Base-by-base conservation (phyloP, 1,284 basidiomycete genomes). In the Grifola frondosa region DNA sequence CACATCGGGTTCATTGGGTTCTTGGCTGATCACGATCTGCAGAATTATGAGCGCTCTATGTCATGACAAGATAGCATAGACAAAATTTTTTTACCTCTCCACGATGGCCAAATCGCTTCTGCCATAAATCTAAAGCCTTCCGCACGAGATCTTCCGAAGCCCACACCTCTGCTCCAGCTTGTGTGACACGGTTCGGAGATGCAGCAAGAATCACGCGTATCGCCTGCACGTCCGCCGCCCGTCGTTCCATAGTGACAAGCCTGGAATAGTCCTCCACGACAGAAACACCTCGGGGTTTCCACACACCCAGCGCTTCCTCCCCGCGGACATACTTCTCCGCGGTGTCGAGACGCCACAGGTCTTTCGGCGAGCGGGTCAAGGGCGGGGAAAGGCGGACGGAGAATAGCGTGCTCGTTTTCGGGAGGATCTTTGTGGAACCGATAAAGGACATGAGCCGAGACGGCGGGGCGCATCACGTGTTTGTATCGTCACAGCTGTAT, bases 291-390 rank as follows among this genome's bases (percentile, higher is more conserved):
- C 95, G 77, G 29, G 95, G 84, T 54, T 84, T 87, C 95, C 96
- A 98, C 7, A 71, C 61, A 4, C 78, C 82, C 20, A 98, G 73
- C 3, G 77, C 68, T 58, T 97, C 93, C 61, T 98, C 93, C 3
- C 95, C 94, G 19, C 85, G 77, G 0, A 99, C 92, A 62, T 95
- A 96, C 64, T 92, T 95, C 62, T 90, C 87, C 13, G 88, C 84
- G 1, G 96, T 98, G 68, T 98, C 93, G 39, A 98, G 73, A 37
- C 94, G 75, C 95, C 96, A 98, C 10, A 98, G 74, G 49, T 98
- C 95, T 60, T 82, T 81, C 2, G 91, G 80, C 2, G 87, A 92
- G 30, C 91, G 84, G 7, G 91, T 95, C 50, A 92, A 68, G 4
- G 91, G 89, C 10, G 96, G 94, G 3, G 81, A 81, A 20, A 98